Conservation (phyloP, 139 green algal species). For the Astrephomene gubernaculifera region DNA sequence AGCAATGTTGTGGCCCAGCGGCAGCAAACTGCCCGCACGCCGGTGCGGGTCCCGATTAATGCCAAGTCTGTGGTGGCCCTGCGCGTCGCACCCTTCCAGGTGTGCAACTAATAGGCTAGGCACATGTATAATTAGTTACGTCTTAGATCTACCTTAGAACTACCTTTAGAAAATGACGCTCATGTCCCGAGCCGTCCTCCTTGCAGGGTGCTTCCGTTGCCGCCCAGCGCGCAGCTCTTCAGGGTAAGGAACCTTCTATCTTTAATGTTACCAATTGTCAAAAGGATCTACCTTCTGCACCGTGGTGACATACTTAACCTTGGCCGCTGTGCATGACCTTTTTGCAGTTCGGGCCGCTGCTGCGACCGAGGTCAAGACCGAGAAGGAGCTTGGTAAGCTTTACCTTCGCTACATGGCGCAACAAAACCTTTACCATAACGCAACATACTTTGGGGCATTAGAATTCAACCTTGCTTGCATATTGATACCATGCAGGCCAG, state of each 20-base stretch:
- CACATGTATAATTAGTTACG: too few species aligned
- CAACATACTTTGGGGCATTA: conserved; percentile 9
- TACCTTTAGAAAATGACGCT: too few species aligned
- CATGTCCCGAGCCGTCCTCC: neutral
- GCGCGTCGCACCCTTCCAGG: conserved; percentile 43
- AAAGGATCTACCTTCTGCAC: conserved; percentile 9
- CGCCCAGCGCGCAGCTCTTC: neutral
- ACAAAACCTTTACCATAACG: neutral
- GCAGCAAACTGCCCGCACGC: conserved; percentile 16
- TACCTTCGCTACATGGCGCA: neutral
- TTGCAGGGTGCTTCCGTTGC: conserved; percentile 2
- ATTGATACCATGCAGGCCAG: too few species aligned
- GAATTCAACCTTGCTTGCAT: too few species aligned
- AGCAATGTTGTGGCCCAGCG: conserved; percentile 23
- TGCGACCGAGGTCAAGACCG: conserved; percentile 37
- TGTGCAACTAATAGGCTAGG: neutral
- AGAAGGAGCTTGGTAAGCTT: conserved; percentile 47
- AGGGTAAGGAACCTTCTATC: neutral
- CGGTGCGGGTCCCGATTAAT: conserved; percentile 19
- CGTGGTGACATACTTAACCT: too few species aligned
- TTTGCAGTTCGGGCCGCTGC: conserved; percentile 38
- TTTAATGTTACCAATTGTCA: neutral
- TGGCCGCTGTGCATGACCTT: neutral
- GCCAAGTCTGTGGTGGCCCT: neutral
- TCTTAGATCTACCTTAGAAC: too few species aligned